phyloP scores from a whole-genome alignment of 139 green algal genomes.

The Eudorina sp. region DNA sequence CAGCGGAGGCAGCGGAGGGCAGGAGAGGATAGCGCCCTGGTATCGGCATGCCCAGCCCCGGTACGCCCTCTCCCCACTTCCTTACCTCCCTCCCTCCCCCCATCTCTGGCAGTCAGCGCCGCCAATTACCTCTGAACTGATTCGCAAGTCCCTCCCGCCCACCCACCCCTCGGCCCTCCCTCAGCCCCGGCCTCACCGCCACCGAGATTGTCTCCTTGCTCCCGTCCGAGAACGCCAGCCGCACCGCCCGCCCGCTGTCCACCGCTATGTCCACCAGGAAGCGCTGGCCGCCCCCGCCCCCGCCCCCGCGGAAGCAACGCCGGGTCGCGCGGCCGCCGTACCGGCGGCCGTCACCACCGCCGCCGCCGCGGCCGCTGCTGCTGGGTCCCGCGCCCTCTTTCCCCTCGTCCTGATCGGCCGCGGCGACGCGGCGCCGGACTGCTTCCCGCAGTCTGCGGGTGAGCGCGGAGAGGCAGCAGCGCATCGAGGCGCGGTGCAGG shows the following conservation, averaged over 20 bases:
- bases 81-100: not conserved
- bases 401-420: too few species aligned
- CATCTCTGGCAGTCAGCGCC: not conserved
- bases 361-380: not conserved
- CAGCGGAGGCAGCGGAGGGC: not conserved
- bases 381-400: too few species aligned
- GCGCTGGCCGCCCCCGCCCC: not conserved
- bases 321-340: not conserved
- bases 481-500: too few species aligned
- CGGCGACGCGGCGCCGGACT: not conserved
- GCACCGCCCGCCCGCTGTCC: slow-evolving; percentile 65
- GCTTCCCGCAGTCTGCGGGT: not conserved
- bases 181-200: too few species aligned
- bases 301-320: not conserved
- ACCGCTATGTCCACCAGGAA: slow-evolving; percentile 74
- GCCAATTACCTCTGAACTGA: not conserved
- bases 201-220: slow-evolving; percentile 42
- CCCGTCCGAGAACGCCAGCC: slow-evolving; percentile 67
- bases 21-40: not conserved
- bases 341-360: not conserved
- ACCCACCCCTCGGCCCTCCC: slow-evolving; percentile 37
- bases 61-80: not conserved
- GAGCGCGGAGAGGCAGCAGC: too few species aligned
- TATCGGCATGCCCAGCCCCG: not conserved
- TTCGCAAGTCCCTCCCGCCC: not conserved